These are phyloP conservation scores for Cystobasidium ongulense DNA, from an alignment of 768 basidiomycete genomes.

Conservation along the genomic window DNA sequence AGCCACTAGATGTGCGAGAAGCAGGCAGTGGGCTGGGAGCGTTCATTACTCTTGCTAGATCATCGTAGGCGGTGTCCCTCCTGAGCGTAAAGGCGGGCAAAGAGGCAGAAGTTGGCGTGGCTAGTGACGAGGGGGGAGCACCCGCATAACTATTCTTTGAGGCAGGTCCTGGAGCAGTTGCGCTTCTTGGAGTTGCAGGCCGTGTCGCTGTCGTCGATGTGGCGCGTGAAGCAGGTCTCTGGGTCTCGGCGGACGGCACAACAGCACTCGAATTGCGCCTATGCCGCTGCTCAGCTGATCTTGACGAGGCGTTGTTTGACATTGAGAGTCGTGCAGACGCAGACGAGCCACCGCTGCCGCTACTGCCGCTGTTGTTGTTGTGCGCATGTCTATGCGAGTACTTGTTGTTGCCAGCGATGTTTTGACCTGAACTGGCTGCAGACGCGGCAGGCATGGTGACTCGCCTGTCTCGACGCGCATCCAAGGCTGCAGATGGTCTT, in stretches of 20 bases:
- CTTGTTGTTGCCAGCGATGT: background rate
- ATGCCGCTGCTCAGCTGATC: background rate
- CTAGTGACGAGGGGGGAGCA: conserved; percentile 22
- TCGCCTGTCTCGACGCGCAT: background rate
- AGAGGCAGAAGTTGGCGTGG: conserved; percentile 5
- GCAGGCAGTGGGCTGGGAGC: conserved; percentile 1
- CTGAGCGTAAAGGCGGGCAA: background rate
- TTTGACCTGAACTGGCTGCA: background rate
- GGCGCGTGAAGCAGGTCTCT: background rate
- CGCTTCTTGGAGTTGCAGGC: background rate
- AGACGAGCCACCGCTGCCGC: no score
- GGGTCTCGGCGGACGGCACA: background rate
- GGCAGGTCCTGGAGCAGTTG: background rate
- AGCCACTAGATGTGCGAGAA: background rate
- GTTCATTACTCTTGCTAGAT: conserved; percentile 10
- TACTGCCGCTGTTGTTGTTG: background rate
- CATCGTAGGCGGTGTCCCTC: conserved; percentile 25
- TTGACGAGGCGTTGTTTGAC: background rate
- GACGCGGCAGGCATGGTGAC: background rate
- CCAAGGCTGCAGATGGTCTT: background rate
- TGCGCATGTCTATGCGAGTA: no score
- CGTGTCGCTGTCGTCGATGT: background rate
- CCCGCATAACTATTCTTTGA: conserved; percentile 3
- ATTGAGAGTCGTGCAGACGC: background rate
- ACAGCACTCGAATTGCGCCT: background rate